Evolutionary conservation across 2,329 filamentous ascomycete genomes (phyloP).

Genomic region (Xylariales sp.): DNA sequence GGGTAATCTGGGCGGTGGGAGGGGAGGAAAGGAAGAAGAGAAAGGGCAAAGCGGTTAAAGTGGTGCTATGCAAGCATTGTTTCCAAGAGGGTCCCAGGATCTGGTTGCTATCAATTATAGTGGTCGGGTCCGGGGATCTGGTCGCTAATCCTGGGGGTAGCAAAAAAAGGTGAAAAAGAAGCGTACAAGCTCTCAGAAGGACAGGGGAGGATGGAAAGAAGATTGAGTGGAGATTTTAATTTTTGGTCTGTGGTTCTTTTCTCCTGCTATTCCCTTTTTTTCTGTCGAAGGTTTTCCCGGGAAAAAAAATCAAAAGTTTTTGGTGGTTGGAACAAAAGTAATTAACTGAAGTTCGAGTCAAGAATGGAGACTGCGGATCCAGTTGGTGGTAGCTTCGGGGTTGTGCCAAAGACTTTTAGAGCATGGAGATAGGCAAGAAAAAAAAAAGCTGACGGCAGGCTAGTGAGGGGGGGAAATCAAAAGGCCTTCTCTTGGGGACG

Average conservation of each 20-base stretch:
- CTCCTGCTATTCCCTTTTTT: slow-evolving; percentile 5
- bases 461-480: no score
- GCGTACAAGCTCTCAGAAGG: no score
- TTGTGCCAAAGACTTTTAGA: no score
- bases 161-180: slow-evolving; percentile 10
- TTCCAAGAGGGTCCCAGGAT: not conserved
- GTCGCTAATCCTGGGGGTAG: slow-evolving; percentile 6
- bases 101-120: no score
- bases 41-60: slow-evolving; percentile 9
- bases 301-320: no score
- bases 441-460: no score
- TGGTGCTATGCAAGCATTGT: slow-evolving; percentile 6
- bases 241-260: slow-evolving; percentile 4
- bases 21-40: slow-evolving; percentile 11
- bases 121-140: no score
- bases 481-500: no score
- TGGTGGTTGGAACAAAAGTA: not conserved
- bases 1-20: slow-evolving; percentile 11
- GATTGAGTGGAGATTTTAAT: slow-evolving; percentile 16
- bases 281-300: no score
- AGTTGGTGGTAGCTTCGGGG: no score
- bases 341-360: slow-evolving; percentile 2
- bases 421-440: no score
- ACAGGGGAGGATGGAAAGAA: no score
- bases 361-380: slow-evolving; percentile 3